Base-by-base conservation (phyloP, 768 basidiomycete species). In the Mrakia gelida region DNA sequence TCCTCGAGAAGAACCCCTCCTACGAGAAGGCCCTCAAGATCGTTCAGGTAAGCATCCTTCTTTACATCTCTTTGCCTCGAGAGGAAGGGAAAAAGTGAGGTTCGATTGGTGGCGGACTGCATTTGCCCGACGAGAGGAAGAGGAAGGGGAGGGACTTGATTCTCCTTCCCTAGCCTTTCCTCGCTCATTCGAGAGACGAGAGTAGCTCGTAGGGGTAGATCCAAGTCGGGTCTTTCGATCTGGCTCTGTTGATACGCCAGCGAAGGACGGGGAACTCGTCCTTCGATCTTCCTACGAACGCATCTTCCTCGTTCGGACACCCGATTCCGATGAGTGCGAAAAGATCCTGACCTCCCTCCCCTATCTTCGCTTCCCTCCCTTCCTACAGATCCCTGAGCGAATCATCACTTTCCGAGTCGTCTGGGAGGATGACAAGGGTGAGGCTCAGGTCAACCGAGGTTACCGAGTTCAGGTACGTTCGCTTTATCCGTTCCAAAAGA, bases 401-500 rank as follows among this genome's bases (percentile, higher is more conserved):
- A 82, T 86, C 82, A 83, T 86, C 81, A 85, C 91, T 83, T 91
- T 92, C 89, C 90, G 91, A 81, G 90, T 92, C 73, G 87, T 89
- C 80, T 92, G 91, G 91, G 91, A 92, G 84, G 89, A 90, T 82
- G 91, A 92, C 82, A 84, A 89, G 80, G 89, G 89, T 74, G 81
- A 86, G 65, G 83, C 88, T 71, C 90, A 90, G 81, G 90, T 91
- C 81, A 91, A 91, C 87, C 86, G 88, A 76, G 91, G 91, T 43
- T 92, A 88, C 87, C 88, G 91, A 80, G 91, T 92, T 73, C 90
- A 92, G 86, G 89, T 90, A 30, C 73, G 86, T 82, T 34, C 41
- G n/a, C 10, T 38, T 67, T 28, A 9, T 61, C 52, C 61, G 41
- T 10, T 45, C 15, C 49, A 52, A 13, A 2, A 21, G 2, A 2